phyloP scores from a whole-genome alignment of 2,329 filamentous ascomycete species.

The Epicoccum sorghinum region DNA sequence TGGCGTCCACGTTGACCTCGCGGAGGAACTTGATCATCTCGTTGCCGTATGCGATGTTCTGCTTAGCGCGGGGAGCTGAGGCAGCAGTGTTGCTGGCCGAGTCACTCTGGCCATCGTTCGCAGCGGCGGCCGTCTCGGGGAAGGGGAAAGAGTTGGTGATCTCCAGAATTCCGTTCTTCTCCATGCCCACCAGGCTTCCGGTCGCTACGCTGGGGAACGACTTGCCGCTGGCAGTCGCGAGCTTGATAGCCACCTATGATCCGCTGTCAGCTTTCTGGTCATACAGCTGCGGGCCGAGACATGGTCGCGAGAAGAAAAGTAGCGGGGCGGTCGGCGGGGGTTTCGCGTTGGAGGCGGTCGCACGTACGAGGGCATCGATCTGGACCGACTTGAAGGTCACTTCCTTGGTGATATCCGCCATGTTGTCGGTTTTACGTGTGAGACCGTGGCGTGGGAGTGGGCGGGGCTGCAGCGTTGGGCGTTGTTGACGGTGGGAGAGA shows the following conservation, averaged over 20 bases:
- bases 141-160: constrained; percentile 96
- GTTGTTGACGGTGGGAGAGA: constrained; percentile 27
- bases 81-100: constrained; percentile 68
- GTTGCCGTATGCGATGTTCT: constrained; percentile 84
- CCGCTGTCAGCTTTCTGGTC: constrained; percentile 26
- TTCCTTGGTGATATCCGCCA: constrained; percentile 47
- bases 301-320: constrained; percentile 23
- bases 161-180: constrained; percentile 79
- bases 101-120: constrained; percentile 53
- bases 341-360: constrained; percentile 33
- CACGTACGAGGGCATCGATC: constrained; percentile 87
- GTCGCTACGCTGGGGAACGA: constrained; percentile 88
- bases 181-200: constrained; percentile 92
- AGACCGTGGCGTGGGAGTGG: constrained; percentile 17
- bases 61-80: constrained; percentile 88
- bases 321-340: constrained; percentile 40
- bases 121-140: constrained; percentile 76
- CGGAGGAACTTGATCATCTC: constrained; percentile 98
- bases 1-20: constrained; percentile 97
- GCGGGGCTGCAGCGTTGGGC: constrained; percentile 26
- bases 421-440: constrained; percentile 29
- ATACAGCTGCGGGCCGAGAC: neutral
- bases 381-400: constrained; percentile 81
- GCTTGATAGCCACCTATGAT: constrained; percentile 88
- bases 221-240: constrained; percentile 92